A percentile compares a stretch with the other conserved stretches of the same genome.
These are phyloP conservation scores for Cryptosporidium viatorum DNA, from an alignment of 169 alveolate species.

Conservation along the genomic window DNA sequence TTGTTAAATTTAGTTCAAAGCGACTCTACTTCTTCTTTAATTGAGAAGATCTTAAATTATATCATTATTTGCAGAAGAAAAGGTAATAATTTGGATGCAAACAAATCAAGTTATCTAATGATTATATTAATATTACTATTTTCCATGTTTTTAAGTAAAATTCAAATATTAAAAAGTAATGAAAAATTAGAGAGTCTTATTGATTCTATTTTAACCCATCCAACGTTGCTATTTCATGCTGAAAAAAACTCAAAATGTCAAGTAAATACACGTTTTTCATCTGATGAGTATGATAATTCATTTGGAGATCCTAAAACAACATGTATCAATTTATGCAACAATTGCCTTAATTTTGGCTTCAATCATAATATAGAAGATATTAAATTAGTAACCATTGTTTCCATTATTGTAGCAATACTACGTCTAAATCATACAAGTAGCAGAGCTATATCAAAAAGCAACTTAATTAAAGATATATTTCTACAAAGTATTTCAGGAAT, in stretches of 20 bases:
- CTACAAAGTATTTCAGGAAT: conserved; percentile 11
- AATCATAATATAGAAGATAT: neutral
- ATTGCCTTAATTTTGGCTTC: conserved; percentile 45
- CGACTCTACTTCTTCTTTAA: neutral
- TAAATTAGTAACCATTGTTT: conserved; percentile 12
- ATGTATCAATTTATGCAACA: neutral
- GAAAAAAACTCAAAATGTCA: neutral
- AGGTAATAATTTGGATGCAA: conserved; percentile 2
- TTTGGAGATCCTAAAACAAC: neutral
- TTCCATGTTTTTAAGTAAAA: neutral
- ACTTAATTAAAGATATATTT: conserved; percentile 6
- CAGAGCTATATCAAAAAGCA: neutral
- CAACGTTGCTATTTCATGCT: conserved; percentile 12
- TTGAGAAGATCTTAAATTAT: conserved; percentile 28
- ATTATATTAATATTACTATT: neutral
- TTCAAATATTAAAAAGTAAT: neutral
- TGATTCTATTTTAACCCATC: conserved; percentile 10
- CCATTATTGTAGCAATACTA: neutral
- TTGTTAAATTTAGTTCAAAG: neutral
- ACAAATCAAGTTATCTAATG: neutral
- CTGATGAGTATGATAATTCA: neutral
- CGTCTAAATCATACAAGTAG: neutral
- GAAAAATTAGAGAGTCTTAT: neutral
- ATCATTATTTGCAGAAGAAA: conserved; percentile 4
- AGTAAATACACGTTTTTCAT: neutral